Conservation (phyloP, 169 alveolate species). For the Perkinsus olseni region DNA sequence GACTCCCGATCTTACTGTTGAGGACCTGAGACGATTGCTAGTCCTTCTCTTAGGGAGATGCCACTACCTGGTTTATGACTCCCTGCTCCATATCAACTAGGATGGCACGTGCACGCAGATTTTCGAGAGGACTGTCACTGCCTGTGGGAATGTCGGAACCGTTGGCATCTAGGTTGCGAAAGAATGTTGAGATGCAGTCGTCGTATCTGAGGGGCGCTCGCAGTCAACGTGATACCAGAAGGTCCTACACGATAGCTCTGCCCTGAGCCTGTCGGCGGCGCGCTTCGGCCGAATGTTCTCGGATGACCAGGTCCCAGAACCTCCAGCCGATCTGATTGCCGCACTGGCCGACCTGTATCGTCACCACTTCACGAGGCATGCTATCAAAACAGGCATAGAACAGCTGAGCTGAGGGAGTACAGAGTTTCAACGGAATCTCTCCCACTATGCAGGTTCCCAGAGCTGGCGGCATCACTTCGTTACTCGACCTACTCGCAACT, state of each 20-base stretch:
- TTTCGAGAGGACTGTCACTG: conserved; percentile 41
- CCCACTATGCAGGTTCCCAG: too few species aligned
- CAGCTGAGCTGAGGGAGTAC: too few species aligned
- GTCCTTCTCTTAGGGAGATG: background rate
- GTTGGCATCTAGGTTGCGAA: conserved; percentile 48
- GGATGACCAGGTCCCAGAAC: conserved; percentile 79
- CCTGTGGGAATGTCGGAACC: conserved; percentile 11
- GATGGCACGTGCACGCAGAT: conserved; percentile 75
- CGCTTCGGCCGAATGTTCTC: conserved; percentile 61
- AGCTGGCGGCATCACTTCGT: background rate
- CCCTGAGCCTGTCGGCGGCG: background rate
- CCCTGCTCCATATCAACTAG: conserved; percentile 96
- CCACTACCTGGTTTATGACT: conserved; percentile 70
- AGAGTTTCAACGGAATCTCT: too few species aligned
- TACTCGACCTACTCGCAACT: background rate
- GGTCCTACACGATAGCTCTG: conserved; percentile 13
- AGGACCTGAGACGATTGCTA: background rate
- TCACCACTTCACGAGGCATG: conserved; percentile 82
- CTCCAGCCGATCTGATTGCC: conserved; percentile 84
- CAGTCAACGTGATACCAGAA: background rate
- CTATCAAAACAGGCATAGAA: background rate
- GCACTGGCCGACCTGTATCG: conserved; percentile 84
- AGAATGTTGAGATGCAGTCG: conserved; percentile 46
- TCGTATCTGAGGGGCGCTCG: conserved; percentile 1
- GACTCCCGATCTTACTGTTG: background rate